Evolutionary conservation across 2,329 filamentous ascomycete genomes (phyloP), one percentile per base, ranked within the genome.

Genomic region (Cercospora zeae-maydis): DNA sequence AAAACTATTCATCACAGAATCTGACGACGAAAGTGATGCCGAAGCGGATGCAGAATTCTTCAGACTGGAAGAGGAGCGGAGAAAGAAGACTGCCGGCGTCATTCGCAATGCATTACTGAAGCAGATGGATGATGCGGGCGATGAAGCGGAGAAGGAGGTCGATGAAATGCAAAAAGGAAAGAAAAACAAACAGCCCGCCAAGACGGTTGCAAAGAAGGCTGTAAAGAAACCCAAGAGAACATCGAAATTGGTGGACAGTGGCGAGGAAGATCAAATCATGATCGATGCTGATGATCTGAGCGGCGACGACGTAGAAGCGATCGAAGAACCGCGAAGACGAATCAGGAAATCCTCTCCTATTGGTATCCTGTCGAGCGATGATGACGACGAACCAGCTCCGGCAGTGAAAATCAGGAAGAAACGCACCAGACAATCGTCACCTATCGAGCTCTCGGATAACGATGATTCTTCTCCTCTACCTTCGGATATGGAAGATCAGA

Each of bases 21-120:
- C 89, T 68, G 95, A 98, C 73, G 95, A 98, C 58, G 92, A 96
- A 69, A 88, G 84, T n/a, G 92, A 96, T 71, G 86, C 84, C 34
- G 91, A 92, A 52, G 84, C 86, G 61, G 85, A 90, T 76, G 80
- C 74, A 21, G 86, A 84, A 19, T 97, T 97, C 77, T 97, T 93
- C 76, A 86, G 83, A 2, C 82, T 85, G 14, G 93, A 97, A 77
- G 86, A 88, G 75, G 79, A 83, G 67, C 81, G 88, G 63, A 81
- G 90, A 54, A 82, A 85, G 66, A 83, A 83, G 53, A 84, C 83
- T 57, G 77, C 77, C 30, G 76, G 79, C 33, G 78, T 79, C 14
- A 79, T 85, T 62, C 78, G 79, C 61, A 79, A 81, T 56, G 80
- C 80, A 5, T 67, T 85, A 59, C 74, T 79, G 37, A 78, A 76